Conservation (phyloP, 768 basidiomycete genomes). For the Phlebiopsis flavidoalba region DNA sequence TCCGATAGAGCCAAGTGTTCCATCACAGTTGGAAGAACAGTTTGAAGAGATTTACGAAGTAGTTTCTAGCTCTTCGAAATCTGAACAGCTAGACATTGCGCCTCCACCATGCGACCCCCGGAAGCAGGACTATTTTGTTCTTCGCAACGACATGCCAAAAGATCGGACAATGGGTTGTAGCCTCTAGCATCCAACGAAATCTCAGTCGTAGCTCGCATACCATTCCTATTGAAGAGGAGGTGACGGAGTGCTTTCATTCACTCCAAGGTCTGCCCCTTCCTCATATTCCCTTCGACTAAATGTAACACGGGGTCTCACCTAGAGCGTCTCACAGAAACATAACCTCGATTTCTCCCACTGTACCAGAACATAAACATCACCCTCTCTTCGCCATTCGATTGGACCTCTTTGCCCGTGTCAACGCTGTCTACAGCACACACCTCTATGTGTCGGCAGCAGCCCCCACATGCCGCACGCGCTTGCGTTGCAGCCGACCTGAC, state of each 20-base stretch:
- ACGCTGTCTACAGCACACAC: constrained; percentile 68
- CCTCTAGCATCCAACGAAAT: constrained; percentile 48
- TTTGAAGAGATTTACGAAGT: constrained; percentile 21
- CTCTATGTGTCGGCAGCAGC: constrained; percentile 87
- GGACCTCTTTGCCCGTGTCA: constrained; percentile 71
- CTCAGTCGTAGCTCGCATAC: constrained; percentile 9
- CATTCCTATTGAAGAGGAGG: constrained; percentile 62
- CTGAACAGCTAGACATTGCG: not conserved
- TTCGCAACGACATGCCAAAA: constrained; percentile 13
- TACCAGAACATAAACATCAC: constrained; percentile 77
- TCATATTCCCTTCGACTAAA: not conserved
- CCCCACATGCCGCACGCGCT: constrained; percentile 95
- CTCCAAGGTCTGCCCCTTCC: constrained; percentile 47
- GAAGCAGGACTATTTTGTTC: constrained; percentile 1
- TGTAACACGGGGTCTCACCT: constrained; percentile 4
- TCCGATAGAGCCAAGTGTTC: constrained; percentile 30
- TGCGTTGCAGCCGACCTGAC: constrained; percentile 82
- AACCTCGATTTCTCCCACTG: constrained; percentile 52
- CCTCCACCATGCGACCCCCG: not conserved
- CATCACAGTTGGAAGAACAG: constrained; percentile 47
- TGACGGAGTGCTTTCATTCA: constrained; percentile 58
- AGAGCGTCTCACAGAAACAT: constrained; percentile 51
- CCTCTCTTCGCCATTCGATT: constrained; percentile 81
- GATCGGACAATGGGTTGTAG: constrained; percentile 62
- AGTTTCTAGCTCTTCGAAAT: not conserved